Evolutionary conservation across 768 basidiomycete genomes (phyloP).

Genomic region (Postia placenta): DNA sequence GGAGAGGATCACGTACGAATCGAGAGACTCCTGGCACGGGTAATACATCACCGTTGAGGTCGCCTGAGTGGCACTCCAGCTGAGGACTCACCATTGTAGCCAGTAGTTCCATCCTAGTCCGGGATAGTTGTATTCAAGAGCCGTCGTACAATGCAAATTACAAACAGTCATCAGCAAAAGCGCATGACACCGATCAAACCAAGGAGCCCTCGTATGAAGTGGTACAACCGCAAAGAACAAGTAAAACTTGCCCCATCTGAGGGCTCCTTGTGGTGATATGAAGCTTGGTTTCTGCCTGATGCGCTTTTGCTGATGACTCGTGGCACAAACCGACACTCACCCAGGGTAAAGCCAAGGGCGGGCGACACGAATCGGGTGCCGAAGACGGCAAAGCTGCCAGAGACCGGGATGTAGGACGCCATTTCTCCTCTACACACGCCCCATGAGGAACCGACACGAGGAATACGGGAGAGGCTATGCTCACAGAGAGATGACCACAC

Average conservation of each 20-base stretch:
- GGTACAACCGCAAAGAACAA: no score
- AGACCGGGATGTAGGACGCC: constrained; percentile 57
- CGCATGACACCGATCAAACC: no score
- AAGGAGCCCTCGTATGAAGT: no score
- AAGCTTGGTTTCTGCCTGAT: no score
- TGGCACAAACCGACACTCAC: constrained; percentile 18
- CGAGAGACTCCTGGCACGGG: constrained; percentile 27
- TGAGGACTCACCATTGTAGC: constrained; percentile 35
- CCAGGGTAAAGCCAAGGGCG: constrained; percentile 53
- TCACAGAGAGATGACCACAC: constrained; percentile 54
- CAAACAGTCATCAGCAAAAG: no score
- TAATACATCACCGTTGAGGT: not conserved
- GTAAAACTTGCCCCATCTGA: no score
- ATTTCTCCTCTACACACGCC: constrained; percentile 46
- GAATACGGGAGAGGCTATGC: constrained; percentile 9
- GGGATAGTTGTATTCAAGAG: no score
- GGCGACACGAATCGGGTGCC: constrained; percentile 55
- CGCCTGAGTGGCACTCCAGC: no score
- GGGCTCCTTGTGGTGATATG: no score
- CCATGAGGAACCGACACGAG: not conserved
- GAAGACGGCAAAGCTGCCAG: constrained; percentile 55
- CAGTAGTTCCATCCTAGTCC: constrained; percentile 57
- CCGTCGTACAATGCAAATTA: no score
- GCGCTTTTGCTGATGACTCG: no score
- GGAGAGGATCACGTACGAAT: constrained; percentile 23